phyloP scores from a whole-genome alignment of 139 green algal species.

The Parachlorella kessleri region DNA sequence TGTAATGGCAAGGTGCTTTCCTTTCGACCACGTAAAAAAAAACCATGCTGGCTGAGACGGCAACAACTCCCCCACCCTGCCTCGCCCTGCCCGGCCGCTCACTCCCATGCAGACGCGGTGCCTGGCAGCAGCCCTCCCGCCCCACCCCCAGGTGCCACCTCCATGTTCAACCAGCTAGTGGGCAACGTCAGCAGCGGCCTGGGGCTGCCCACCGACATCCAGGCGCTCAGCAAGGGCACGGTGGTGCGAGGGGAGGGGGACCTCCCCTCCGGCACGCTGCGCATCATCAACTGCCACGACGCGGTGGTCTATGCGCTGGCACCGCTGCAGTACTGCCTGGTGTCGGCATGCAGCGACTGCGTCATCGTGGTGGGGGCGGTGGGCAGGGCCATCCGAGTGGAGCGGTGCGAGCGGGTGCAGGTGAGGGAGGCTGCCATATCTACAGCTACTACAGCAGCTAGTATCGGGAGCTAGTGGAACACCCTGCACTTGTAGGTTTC shows the following conservation, averaged over 20 bases:
- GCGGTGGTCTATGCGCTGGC: conserved; percentile 84
- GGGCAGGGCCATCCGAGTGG: conserved; percentile 67
- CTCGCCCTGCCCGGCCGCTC: too few species aligned
- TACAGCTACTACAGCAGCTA: too few species aligned
- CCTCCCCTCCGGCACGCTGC: conserved; percentile 47
- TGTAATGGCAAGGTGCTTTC: too few species aligned
- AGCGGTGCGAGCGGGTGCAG: conserved; percentile 81
- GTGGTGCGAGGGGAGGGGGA: conserved; percentile 81
- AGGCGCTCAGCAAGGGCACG: conserved; percentile 60
- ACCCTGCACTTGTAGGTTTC: too few species aligned
- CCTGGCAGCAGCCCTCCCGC: not conserved
- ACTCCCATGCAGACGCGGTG: too few species aligned
- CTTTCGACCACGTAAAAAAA: too few species aligned
- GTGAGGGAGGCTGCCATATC: conserved; percentile 33
- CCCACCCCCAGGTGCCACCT: not conserved
- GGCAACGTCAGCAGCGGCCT: not conserved
- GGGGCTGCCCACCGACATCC: not conserved
- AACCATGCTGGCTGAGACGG: too few species aligned
- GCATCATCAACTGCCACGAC: conserved; percentile 87
- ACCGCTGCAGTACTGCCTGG: conserved; percentile 68
- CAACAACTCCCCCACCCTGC: too few species aligned
- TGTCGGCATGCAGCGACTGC: conserved; percentile 85
- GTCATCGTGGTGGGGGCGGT: conserved; percentile 79
- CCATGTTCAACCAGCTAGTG: conserved; percentile 33
- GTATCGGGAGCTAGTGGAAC: too few species aligned